Evolutionary conservation across 2,329 filamentous ascomycete genomes (phyloP), one percentile per base, ranked within the genome.

Genomic region (Alternaria novae-zelandiae): DNA sequence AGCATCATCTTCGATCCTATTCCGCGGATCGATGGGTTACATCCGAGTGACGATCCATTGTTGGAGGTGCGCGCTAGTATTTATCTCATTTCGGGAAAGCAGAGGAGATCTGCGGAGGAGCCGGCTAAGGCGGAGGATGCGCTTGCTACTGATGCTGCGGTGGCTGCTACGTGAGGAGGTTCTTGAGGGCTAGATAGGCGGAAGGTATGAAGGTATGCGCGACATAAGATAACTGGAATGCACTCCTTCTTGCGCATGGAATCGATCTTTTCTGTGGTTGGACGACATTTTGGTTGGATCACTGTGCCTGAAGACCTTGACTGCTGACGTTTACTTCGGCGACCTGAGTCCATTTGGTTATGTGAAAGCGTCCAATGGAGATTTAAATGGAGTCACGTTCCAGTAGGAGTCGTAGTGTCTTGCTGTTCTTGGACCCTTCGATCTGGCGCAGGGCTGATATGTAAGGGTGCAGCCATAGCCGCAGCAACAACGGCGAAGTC

Each of bases 1-100:
- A 76, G 79, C 30, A 78, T 86, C 44, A 88, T 89, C 65, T 88
- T 86, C 66, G 86, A 89, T 78, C 86, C 86, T 1, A 82, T 88
- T 54, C 86, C 87, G 6, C 79, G 86, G 57, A 82, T 88, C 2
- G 76, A 84, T 20, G 86, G 86, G 0, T 76, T 88, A 21, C 85
- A 86, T 70, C 66, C 82, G 5, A 85, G 82, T 63, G 84, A 78
- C 20, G 86, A 89, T 79, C 86, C 87, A 43, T 71, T 89, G 65
- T 69, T 89, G 64, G 85, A 88, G 46, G 80, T 87, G 57, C 80
- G 87, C 46, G 86, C 87, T 10, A 84, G 82, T 30, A 70, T 88
- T 32, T 89, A 89, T 78, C 72, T 89, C 66, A 80, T 86, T 23
- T 86, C 85, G 66, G 87, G 87, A 7, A 82, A 80, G 65, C 80